These are phyloP conservation scores for Pichia thaimueangensis DNA, from an alignment of 805 yeast species.

Conservation along the genomic window DNA sequence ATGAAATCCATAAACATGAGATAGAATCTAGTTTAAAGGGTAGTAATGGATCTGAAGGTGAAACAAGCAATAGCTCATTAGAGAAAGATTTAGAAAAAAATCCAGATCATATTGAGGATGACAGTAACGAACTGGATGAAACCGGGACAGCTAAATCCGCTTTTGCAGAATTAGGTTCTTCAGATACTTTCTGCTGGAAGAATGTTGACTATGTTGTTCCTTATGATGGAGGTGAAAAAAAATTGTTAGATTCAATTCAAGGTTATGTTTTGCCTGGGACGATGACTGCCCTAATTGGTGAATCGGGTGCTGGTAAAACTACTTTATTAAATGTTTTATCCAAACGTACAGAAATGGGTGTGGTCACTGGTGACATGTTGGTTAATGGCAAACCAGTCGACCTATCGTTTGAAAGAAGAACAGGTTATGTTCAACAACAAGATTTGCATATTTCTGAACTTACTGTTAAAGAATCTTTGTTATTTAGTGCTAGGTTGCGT, in stretches of 20 bases:
- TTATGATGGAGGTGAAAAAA: conserved; percentile 34
- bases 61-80: background rate
- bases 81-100: conserved; percentile 1
- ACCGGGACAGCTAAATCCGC: conserved; percentile 15
- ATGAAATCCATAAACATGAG: conserved; percentile 1
- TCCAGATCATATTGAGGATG: conserved; percentile 11
- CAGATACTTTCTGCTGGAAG: conserved; percentile 57
- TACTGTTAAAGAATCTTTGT: conserved; percentile 46
- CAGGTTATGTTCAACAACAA: conserved; percentile 54
- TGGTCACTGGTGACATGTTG: conserved; percentile 49
- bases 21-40: background rate
- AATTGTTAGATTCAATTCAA: conserved; percentile 38
- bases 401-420: conserved; percentile 44
- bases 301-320: conserved; percentile 61
- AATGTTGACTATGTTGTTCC: conserved; percentile 53
- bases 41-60: background rate
- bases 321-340: conserved; percentile 49
- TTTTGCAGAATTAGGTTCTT: conserved; percentile 28
- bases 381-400: conserved; percentile 46
- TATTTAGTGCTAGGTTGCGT: conserved; percentile 44
- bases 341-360: conserved; percentile 45
- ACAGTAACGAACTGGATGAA: conserved; percentile 29
- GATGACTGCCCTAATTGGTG: conserved; percentile 58
- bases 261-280: conserved; percentile 48
- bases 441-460: conserved; percentile 44